These are phyloP conservation scores for Aspergillus udagawae DNA, from an alignment of 2,329 filamentous ascomycete species.

Conservation along the genomic window DNA sequence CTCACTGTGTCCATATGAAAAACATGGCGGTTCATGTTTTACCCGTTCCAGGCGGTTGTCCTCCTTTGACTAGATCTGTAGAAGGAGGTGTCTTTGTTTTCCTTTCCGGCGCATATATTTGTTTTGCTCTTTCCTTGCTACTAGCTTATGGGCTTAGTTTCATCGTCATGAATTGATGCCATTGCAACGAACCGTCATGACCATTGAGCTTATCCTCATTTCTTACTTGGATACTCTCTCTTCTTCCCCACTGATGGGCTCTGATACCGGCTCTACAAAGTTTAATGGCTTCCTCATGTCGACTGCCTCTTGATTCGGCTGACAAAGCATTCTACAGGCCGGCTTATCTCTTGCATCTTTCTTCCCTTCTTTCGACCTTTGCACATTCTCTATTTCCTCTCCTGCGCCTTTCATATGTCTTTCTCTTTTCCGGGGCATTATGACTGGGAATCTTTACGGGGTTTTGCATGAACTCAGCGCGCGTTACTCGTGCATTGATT, in stretches of 20 bases:
- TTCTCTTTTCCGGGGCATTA: not conserved
- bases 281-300: conserved; percentile 1
- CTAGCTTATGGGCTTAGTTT: conserved; percentile 23
- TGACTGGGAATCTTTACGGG: not conserved
- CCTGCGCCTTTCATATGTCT: not conserved
- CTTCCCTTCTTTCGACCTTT: not conserved
- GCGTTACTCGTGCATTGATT: not conserved
- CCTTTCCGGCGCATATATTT: conserved; percentile 23
- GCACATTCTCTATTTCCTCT: not conserved
- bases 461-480: not conserved
- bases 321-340: not conserved
- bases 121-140: conserved; percentile 12
- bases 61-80: conserved; percentile 15
- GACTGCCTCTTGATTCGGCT: not conserved
- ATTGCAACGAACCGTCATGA: conserved; percentile 40
- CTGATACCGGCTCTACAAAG: not conserved
- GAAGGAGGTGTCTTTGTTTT: conserved; percentile 20
- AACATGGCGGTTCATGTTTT: conserved; percentile 18
- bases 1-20: conserved; percentile 13
- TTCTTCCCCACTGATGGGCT: not conserved
- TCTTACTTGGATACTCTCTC: conserved; percentile 3
- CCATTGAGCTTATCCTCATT: conserved; percentile 16
- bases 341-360: not conserved
- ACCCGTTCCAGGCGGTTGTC: conserved; percentile 10
- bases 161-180: conserved; percentile 31